A percentile compares a stretch with the other conserved stretches of the same genome.
Evolutionary conservation across 2,329 filamentous ascomycete genomes (phyloP).

Genomic region (Arthrobotrys sphaeroides): DNA sequence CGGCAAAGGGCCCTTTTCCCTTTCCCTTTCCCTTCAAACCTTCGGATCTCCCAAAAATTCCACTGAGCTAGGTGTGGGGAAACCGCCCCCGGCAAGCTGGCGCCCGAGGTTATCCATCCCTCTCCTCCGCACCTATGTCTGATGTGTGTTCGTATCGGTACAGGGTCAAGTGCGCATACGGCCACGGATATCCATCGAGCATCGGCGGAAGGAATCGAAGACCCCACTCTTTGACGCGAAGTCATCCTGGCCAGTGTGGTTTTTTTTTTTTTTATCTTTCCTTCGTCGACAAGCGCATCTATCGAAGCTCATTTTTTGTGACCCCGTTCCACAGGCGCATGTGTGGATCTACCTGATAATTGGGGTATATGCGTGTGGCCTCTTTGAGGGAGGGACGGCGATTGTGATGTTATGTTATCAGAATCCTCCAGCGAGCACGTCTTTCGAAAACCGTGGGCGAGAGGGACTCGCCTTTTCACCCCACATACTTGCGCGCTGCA

Average conservation of each 20-base stretch:
- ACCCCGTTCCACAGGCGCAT: not conserved
- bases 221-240: constrained; percentile 29
- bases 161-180: not conserved
- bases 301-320: not conserved
- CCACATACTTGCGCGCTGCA: constrained; percentile 30
- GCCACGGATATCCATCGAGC: constrained; percentile 1
- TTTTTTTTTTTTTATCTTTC: constrained; percentile 3
- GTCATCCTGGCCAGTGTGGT: constrained; percentile 22
- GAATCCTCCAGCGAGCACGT: not conserved
- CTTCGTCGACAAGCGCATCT: constrained; percentile 19
- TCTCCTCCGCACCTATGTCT: not conserved
- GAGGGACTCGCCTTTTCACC: constrained; percentile 5
- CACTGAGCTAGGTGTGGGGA: constrained; percentile 30
- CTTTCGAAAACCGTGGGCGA: constrained; percentile 7
- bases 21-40: not conserved
- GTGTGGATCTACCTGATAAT: too few species aligned
- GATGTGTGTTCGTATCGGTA: not conserved
- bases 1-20: constrained; percentile 1
- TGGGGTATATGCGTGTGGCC: not conserved
- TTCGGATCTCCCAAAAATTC: constrained; percentile 25
- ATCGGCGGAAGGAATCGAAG: constrained; percentile 11
- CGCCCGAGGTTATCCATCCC: constrained; percentile 29
- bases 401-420: not conserved
- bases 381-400: not conserved
- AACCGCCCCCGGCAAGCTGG: constrained; percentile 12